Evolutionary conservation across 352 stramenopile genomes (phyloP), one percentile per base, ranked within the genome.

Genomic region (Paralagenidium karlingii): DNA sequence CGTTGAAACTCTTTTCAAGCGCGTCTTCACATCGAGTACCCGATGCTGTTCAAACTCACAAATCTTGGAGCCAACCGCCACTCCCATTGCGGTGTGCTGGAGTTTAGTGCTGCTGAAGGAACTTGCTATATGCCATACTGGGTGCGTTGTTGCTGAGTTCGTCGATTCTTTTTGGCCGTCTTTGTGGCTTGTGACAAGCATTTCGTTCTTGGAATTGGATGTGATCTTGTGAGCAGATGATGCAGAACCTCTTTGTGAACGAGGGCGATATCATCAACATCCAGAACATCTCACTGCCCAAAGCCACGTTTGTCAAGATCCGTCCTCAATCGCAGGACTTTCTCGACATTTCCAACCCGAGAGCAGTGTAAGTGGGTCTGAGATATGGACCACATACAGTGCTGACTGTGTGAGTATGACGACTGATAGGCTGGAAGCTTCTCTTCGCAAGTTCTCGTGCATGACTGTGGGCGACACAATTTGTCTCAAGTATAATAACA

Each of bases 71-170:
- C 65, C 38, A 82, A 90, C 20, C 91, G 84, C 47, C 84, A 75
- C 13, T 98, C 93, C 27, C 96, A 99, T 57, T 98, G 88, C 38
- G 95, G 95, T 45, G 95, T 99, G 21, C 55, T 99, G 30, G 96
- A 99, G 79, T 99, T 99, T 60, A 98, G 94, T 34, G 95, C 96
- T 0, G 79, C 95, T 7, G 95, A 99, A 64, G 96, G 96, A 9
- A 96, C 69, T 12, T 98, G 93, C 62, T 98, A 98, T 68, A 96
- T 99, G 75, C 96, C 96, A 1, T 98, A 97, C 68, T 99, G 96
- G 96, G 77, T 88, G 52, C n/a, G 49, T 43, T 37, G 3, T 38
- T 18, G 9, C 22, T 20, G n/a, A 31, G 18, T 16, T 38, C 43
- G 28, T 19, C 24, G 21, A 20, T 2, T 12, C 15, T 40, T 16